phyloP scores from a whole-genome alignment of 345 rosid species.

The Nephelium lappaceum region DNA sequence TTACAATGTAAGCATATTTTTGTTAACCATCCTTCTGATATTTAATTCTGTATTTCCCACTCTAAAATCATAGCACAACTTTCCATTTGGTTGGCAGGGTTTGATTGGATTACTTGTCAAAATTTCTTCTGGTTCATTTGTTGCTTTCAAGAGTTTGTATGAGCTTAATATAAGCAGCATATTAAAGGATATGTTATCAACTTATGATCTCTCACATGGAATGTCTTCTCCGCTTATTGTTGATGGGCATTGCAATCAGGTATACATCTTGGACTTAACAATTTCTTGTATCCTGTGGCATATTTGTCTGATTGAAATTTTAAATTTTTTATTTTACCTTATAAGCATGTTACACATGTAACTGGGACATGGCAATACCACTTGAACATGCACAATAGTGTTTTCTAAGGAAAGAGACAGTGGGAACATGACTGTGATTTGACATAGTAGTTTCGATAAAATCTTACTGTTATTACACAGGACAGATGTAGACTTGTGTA shows the following conservation, averaged over 20 bases:
- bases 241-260: constrained; percentile 80
- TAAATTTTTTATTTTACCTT: not conserved
- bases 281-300: not conserved
- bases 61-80: constrained; percentile 14
- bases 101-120: constrained; percentile 84
- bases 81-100: constrained; percentile 58
- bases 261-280: constrained; percentile 30
- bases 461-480: not conserved
- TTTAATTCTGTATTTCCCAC: constrained; percentile 3
- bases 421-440: not conserved
- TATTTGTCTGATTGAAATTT: not conserved
- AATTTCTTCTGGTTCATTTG: constrained; percentile 68
- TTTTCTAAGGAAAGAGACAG: not conserved
- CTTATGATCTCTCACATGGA: constrained; percentile 70
- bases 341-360: not conserved
- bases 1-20: constrained; percentile 60
- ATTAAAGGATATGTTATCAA: constrained; percentile 76
- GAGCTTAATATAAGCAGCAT: constrained; percentile 77
- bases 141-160: constrained; percentile 72
- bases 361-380: not conserved
- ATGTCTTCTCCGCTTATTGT: constrained; percentile 56
- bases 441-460: not conserved
- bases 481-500: too few species aligned
- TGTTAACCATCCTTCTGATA: constrained; percentile 18
- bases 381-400: not conserved